phyloP scores from a whole-genome alignment of 495 filamentous ascomycete genomes.

The Neurospora sp. region DNA sequence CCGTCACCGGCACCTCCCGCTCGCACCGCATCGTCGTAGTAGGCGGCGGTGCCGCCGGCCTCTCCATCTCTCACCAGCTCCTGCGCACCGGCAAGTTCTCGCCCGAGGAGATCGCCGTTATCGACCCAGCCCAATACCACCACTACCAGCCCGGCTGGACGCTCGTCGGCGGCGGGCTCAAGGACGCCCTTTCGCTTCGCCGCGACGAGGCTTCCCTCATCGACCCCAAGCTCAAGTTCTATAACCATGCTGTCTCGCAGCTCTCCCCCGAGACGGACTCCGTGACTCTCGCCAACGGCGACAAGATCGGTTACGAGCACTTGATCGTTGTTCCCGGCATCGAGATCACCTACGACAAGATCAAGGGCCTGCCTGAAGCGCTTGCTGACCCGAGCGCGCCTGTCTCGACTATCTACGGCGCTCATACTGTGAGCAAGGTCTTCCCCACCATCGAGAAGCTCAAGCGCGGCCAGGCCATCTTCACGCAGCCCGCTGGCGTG shows the following conservation, averaged over 20 bases:
- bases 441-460: conserved; percentile 46
- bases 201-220: conserved; percentile 42
- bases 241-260: conserved; percentile 40
- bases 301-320: conserved; percentile 53
- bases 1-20: conserved; percentile 16
- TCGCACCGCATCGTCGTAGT: conserved; percentile 55
- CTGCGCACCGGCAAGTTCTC: conserved; percentile 44
- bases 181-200: conserved; percentile 44
- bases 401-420: conserved; percentile 57
- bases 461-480: conserved; percentile 49
- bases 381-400: conserved; percentile 43
- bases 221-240: conserved; percentile 53
- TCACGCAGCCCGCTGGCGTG: conserved; percentile 56
- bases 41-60: conserved; percentile 52
- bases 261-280: conserved; percentile 50
- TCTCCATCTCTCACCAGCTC: conserved; percentile 54
- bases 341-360: conserved; percentile 41
- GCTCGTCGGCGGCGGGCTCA: conserved; percentile 53
- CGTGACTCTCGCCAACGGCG: conserved; percentile 47
- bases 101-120: conserved; percentile 53
- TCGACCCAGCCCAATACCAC: conserved; percentile 55
- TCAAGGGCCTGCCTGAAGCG: conserved; percentile 53
- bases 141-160: conserved; percentile 69
- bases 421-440: conserved; percentile 50
- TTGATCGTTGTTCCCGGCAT: conserved; percentile 57